These are phyloP conservation scores for Amoebophrya sp. DNA, from an alignment of 169 alveolate species.

Conservation along the genomic window DNA sequence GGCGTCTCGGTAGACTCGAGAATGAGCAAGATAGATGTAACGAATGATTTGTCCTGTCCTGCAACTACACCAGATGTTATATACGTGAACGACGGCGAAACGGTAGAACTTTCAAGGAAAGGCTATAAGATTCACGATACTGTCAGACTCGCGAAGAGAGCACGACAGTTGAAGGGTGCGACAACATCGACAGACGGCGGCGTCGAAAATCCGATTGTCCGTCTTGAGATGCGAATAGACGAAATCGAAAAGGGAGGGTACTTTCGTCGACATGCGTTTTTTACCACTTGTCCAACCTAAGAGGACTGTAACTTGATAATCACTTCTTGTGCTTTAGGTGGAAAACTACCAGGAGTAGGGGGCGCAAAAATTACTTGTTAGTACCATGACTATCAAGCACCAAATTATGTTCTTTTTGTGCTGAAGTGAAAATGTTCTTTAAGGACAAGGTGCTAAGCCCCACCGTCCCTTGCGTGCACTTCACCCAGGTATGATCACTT, in stretches of 20 bases:
- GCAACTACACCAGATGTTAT: too few relatives aligned
- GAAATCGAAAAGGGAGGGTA: conserved; percentile 37
- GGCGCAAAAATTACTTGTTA: too few relatives aligned
- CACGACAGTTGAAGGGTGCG: neutral
- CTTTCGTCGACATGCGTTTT: neutral
- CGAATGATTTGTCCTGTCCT: too few relatives aligned
- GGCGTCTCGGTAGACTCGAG: too few relatives aligned
- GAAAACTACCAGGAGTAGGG: too few relatives aligned
- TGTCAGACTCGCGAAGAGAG: neutral
- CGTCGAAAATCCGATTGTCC: conserved; percentile 27
- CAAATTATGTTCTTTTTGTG: too few relatives aligned
- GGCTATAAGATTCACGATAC: neutral
- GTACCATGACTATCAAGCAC: too few relatives aligned
- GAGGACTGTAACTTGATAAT: neutral
- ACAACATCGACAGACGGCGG: conserved; percentile 18
- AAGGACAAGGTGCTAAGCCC: too few relatives aligned
- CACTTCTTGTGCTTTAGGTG: neutral
- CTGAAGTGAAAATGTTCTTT: too few relatives aligned
- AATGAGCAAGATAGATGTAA: too few relatives aligned
- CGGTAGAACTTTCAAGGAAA: conserved; percentile 10
- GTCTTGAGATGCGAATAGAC: conserved; percentile 13
- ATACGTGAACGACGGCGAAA: conserved; percentile 33
- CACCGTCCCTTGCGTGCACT: too few relatives aligned
- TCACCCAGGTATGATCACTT: neutral
- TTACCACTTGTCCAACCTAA: neutral